These are phyloP conservation scores for Coleophoma crateriformis DNA, from an alignment of 2,329 filamentous ascomycete genomes.

Conservation along the genomic window DNA sequence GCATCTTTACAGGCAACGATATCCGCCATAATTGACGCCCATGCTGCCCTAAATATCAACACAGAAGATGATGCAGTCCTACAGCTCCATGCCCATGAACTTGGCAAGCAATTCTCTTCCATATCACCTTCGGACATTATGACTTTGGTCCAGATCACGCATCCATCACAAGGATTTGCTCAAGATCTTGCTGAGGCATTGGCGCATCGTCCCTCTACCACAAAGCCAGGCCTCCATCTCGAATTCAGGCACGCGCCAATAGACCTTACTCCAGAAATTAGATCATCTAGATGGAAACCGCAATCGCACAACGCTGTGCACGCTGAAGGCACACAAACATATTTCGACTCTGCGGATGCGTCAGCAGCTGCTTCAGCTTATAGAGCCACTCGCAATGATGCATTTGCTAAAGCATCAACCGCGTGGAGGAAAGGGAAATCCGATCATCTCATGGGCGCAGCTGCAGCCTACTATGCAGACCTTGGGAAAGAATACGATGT, in stretches of 20 bases:
- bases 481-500: conserved; percentile 60
- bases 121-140: conserved; percentile 41
- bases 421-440: conserved; percentile 60
- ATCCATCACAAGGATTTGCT: conserved; percentile 50
- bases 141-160: conserved; percentile 49
- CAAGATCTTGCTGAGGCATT: conserved; percentile 54
- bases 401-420: conserved; percentile 50
- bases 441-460: conserved; percentile 68
- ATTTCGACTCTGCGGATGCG: neutral
- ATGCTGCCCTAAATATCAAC: conserved; percentile 26
- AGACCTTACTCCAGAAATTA: neutral
- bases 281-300: neutral
- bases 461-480: conserved; percentile 69
- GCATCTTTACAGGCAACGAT: conserved; percentile 52
- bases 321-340: neutral
- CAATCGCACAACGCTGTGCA: conserved; percentile 5
- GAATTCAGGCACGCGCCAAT: conserved; percentile 22
- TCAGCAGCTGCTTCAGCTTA: neutral
- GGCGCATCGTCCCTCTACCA: conserved; percentile 19
- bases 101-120: conserved; percentile 47
- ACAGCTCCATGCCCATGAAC: conserved; percentile 43
- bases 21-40: conserved; percentile 34
- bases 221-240: conserved; percentile 15
- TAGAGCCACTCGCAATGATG: conserved; percentile 23
- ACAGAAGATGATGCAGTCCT: conserved; percentile 37